Evolutionary conservation across 805 yeast genomes (phyloP), one percentile per base, ranked within the genome.

Genomic region (Saccharomycopsis schoenii): DNA sequence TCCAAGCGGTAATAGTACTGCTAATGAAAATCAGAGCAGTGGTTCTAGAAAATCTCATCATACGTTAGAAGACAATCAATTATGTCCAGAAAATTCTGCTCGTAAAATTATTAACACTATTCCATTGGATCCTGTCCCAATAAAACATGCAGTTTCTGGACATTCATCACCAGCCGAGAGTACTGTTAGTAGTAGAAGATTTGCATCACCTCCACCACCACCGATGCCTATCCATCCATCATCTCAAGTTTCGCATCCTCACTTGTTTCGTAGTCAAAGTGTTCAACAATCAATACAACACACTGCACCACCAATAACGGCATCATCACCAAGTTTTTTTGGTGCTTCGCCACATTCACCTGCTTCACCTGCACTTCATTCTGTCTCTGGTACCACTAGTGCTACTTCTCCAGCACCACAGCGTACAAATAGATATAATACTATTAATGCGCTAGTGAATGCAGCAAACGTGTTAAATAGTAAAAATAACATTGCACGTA

Each of bases 81-180:
- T 78, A 47, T 80, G 86, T 68, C 88, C 89, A 1, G 93, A 85
- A 68, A 79, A 82, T 29, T 81, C 85, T 56, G 94, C 93, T 0
- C 77, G 94, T 65, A 83, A 80, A 68, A 85, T 88, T 64, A 88
- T 88, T 55, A 79, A 83, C 56, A 88, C 92, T 0, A 85, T 88
- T 66, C 96, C 96, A 1, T 73, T 88, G 64, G 96, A 88, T 70
- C 96, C 96, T 0, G 85, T 82, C 59, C 96, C 96, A 4, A 88
- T 88, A 43, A 72, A 57, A 29, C 51, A 56, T 56, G 43, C 34
- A 19, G 15, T 15, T 24, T 47, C 52, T 9, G 21, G 21, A 11
- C 39, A 47, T 6, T 47, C 58, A 15, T 56, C 58, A 6, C 58
- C 58, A 34, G 58, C 58, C 21, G 42, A 39, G 14, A 40, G 42